Evolutionary conservation across 495 filamentous ascomycete species (phyloP).

Genomic region (Pseudoneurospora amorphoporcata): DNA sequence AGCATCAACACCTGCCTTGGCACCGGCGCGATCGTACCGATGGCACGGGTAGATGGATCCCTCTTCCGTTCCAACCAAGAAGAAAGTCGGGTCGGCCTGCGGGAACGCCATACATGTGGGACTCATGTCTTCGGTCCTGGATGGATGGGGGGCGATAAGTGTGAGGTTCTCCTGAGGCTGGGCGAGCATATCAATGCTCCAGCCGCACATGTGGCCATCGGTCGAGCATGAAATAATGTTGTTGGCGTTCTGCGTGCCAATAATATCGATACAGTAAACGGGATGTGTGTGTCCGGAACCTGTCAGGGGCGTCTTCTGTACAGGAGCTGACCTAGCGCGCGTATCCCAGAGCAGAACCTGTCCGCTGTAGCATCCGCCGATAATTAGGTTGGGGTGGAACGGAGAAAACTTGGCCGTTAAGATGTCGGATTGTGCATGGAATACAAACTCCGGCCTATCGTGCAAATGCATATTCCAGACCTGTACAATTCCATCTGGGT

Average conservation of each 20-base stretch:
- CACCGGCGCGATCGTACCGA: constrained; percentile 90
- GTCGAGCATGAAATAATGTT: constrained; percentile 95
- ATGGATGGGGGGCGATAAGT: constrained; percentile 71
- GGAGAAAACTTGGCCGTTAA: constrained; percentile 93
- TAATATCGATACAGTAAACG: constrained; percentile 87
- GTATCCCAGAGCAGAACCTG: constrained; percentile 99
- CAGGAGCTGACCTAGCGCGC: constrained; percentile 71
- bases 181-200: constrained; percentile 94
- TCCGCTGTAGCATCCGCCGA: constrained; percentile 90
- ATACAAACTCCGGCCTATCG: constrained; percentile 88
- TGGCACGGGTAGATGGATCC: constrained; percentile 93
- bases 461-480: constrained; percentile 96
- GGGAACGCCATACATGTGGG: constrained; percentile 97
- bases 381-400: constrained; percentile 89
- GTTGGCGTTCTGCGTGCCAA: constrained; percentile 96
- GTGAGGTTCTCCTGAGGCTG: constrained; percentile 89
- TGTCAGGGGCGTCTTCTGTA: constrained; percentile 91
- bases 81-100: constrained; percentile 89
- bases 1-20: constrained; percentile 86
- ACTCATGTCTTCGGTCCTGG: constrained; percentile 88
- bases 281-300: constrained; percentile 91
- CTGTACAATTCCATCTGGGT: constrained; percentile 88
- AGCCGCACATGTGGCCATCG: constrained; percentile 91
- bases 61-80: constrained; percentile 94
- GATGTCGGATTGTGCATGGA: constrained; percentile 93